Conservation (phyloP, 306 rosid genomes). For the Oxytropis ochrocephala region DNA sequence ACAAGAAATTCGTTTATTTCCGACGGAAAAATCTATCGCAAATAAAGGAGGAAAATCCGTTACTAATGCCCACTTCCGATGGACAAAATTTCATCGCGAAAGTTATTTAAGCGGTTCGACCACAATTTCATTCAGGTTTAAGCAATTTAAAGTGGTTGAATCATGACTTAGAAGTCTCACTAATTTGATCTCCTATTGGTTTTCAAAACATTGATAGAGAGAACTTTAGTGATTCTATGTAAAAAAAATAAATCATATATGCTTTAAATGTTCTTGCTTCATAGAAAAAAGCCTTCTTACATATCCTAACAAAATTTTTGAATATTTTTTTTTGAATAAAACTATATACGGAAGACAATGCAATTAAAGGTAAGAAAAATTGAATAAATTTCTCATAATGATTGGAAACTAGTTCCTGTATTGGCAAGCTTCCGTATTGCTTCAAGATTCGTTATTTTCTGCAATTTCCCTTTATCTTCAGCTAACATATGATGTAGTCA, state of each 20-base stretch:
- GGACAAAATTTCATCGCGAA: too few species aligned
- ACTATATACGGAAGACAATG: neutral
- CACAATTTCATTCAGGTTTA: too few species aligned
- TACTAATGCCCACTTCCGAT: too few species aligned
- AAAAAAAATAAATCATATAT: neutral
- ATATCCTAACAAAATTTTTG: conserved; percentile 10
- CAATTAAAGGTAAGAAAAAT: conserved; percentile 8
- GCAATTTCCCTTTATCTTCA: neutral
- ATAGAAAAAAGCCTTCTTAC: conserved; percentile 3
- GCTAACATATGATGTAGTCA: conserved; percentile 3
- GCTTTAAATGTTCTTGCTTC: conserved; percentile 1
- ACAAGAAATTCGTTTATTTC: too few species aligned
- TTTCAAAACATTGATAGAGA: too few species aligned
- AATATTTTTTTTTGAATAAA: conserved; percentile 14
- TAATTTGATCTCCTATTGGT: too few species aligned
- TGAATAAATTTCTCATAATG: conserved; percentile 14
- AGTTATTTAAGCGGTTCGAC: too few species aligned
- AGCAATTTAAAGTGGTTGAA: too few species aligned
- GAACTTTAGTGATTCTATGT: too few species aligned
- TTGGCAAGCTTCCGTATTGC: conserved; percentile 2
- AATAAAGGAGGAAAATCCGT: too few species aligned
- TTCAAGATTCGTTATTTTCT: conserved; percentile 2
- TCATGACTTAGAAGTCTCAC: too few species aligned
- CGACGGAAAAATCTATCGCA: too few species aligned
- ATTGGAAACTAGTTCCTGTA: neutral